Percentiles rank a stretch among this genome's conserved stretches.
Conservation (phyloP, 2,329 filamentous ascomycete genomes). For the Neofusicoccum ribis region DNA sequence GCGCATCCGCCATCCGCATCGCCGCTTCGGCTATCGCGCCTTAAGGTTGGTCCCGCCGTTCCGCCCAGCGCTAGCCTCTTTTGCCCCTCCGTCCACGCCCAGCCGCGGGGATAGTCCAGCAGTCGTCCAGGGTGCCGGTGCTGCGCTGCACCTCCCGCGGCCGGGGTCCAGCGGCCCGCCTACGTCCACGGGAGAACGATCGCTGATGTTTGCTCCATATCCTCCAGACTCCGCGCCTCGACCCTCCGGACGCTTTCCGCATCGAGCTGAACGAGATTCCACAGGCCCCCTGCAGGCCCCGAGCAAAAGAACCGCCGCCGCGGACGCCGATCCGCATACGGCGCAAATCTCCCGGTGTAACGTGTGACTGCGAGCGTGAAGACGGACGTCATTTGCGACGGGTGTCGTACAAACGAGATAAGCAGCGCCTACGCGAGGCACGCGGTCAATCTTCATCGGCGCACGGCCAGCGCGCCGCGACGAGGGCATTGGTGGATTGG, state of each 20-base stretch:
- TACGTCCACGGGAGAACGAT: not conserved
- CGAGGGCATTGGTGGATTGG: slow-evolving; percentile 12
- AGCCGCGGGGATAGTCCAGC: not conserved
- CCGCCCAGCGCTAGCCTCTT: slow-evolving; percentile 15
- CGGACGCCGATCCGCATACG: slow-evolving; percentile 1
- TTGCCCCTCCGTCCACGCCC: not conserved
- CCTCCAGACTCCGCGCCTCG: not conserved
- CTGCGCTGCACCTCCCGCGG: not conserved
- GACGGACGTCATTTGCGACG: slow-evolving; percentile 20
- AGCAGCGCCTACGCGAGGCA: not conserved
- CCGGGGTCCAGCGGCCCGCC: not conserved
- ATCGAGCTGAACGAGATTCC: slow-evolving; percentile 5
- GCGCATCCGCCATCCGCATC: slow-evolving; percentile 2
- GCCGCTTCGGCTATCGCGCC: slow-evolving; percentile 18
- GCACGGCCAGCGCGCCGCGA: slow-evolving; percentile 1
- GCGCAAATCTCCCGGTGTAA: slow-evolving; percentile 17
- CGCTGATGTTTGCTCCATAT: not conserved
- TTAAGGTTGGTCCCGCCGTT: slow-evolving; percentile 21
- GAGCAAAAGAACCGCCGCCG: slow-evolving; percentile 16
- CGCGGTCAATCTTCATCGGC: slow-evolving; percentile 18
- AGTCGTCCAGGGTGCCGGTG: not conserved
- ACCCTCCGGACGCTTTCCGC: not conserved
- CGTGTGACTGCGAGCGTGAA: slow-evolving; percentile 18
- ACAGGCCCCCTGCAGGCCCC: slow-evolving; percentile 3
- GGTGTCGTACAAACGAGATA: slow-evolving; percentile 12